phyloP scores from a whole-genome alignment of 2,329 filamentous ascomycete species.

The Aspergillus nomiae region DNA sequence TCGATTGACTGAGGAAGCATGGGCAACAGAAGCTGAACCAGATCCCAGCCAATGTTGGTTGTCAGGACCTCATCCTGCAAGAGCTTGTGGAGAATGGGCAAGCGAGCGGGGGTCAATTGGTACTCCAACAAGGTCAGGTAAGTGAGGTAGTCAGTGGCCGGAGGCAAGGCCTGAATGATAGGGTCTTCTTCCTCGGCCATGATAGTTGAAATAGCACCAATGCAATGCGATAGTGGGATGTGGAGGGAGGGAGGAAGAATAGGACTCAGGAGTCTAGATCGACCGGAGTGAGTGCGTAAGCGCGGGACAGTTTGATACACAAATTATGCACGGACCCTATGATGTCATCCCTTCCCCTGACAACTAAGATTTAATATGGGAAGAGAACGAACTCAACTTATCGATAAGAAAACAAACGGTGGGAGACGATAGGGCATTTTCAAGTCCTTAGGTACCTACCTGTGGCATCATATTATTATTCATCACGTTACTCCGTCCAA shows the following conservation, averaged over 20 bases:
- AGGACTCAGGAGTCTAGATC: not conserved
- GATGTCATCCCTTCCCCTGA: not conserved
- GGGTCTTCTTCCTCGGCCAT: constrained; percentile 47
- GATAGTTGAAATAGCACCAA: constrained; percentile 10
- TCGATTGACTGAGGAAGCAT: constrained; percentile 59
- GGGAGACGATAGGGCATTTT: too few relatives aligned
- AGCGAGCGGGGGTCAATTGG: constrained; percentile 60
- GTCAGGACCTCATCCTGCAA: constrained; percentile 64
- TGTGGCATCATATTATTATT: not conserved
- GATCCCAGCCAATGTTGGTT: constrained; percentile 67
- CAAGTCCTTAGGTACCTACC: too few relatives aligned
- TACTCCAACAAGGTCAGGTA: constrained; percentile 68
- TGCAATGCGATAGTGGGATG: constrained; percentile 7
- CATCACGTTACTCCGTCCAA: too few relatives aligned
- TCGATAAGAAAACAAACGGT: not conserved
- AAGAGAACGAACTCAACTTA: not conserved
- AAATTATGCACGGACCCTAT: not conserved
- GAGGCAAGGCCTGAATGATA: constrained; percentile 61
- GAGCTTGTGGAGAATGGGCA: constrained; percentile 60
- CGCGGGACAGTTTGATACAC: constrained; percentile 1
- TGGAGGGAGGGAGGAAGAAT: constrained; percentile 1
- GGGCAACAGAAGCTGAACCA: constrained; percentile 63
- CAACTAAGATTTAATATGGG: not conserved
- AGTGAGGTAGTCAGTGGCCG: constrained; percentile 65
- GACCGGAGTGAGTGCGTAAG: not conserved